Evolutionary conservation across 2,329 filamentous ascomycete species (phyloP), one percentile per base, ranked within the genome.

Genomic region (Pseudogymnoascus sp.): DNA sequence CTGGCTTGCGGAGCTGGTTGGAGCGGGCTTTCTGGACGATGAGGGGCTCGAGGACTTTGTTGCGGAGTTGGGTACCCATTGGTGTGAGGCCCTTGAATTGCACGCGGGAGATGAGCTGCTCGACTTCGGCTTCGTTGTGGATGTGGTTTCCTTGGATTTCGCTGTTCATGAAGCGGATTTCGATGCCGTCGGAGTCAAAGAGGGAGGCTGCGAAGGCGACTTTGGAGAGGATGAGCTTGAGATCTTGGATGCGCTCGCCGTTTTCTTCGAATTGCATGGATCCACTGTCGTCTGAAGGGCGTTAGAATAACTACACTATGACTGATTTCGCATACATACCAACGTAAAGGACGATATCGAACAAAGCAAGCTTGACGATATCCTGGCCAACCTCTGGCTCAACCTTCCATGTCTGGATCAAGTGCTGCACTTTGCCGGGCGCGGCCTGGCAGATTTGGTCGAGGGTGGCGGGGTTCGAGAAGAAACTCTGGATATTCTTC

Each of bases 101-200:
- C 65, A 87, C 82, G 65, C 78, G 80, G 29, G 76, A 71, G 67
- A 88, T 80, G 62, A 88, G 76, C 62, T 79, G 76, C 62, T 84
- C 78, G 44, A 87, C 81, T 69, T 88, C 83, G 60, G 80, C 77
- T 64, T 83, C 81, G 61, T 72, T 81, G 47, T 78, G 79, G 66
- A 88, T 83, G 63, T 80, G 77, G 68, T 87, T 82, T 35, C 73
- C 80, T 69, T 70, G 75, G 68, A 76, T 73, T 21, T 79, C 76
- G 11, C 82, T 82, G 76, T 89, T 89, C 86, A 89, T 88, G 78
- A 88, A 89, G 53, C 86, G 85, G 40, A 89, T 76, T 29, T 82
- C 82, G 66, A 89, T 86, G 44, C 86, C 86, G 69, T 89, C 86
- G 35, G 84, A 78, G 67, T 89, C 86, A 69, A 89, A 89, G n/a